Percentiles rank a stretch among this genome's conserved stretches.
Conservation (phyloP, 2,329 filamentous ascomycete genomes). For the Beauveria varroae region DNA sequence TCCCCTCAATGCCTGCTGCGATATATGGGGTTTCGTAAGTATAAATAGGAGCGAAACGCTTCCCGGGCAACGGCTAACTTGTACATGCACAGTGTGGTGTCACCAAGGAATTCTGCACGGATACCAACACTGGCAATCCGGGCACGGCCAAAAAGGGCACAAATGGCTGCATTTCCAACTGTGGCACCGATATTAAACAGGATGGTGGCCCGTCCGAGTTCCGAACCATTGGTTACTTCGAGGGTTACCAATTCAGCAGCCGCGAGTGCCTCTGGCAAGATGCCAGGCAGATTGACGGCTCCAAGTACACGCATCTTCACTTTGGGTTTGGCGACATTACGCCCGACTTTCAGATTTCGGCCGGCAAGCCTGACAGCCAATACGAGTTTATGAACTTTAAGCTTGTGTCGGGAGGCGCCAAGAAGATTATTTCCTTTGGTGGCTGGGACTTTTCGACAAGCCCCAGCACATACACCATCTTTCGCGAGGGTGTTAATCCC, state of each 20-base stretch:
- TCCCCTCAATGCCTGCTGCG: constrained; percentile 22
- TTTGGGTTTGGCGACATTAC: constrained; percentile 19
- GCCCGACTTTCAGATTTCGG: constrained; percentile 11
- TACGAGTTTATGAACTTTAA: too few relatives aligned
- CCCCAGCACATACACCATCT: constrained; percentile 25
- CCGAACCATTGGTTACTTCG: constrained; percentile 17
- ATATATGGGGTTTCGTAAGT: constrained; percentile 25
- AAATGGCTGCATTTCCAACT: constrained; percentile 12
- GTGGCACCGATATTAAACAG: neutral
- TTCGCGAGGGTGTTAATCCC: constrained; percentile 24
- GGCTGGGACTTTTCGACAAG: constrained; percentile 37
- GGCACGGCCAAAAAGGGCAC: constrained; percentile 9
- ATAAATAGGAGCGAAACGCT: too few relatives aligned
- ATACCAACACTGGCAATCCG: constrained; percentile 8
- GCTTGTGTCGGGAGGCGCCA: constrained; percentile 14
- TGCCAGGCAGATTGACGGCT: constrained; percentile 18
- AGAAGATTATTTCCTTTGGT: constrained; percentile 34
- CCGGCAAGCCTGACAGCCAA: too few relatives aligned
- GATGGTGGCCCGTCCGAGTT: constrained; percentile 4
- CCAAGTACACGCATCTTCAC: constrained; percentile 17
- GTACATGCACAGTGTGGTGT: constrained; percentile 27
- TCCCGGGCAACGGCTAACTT: too few relatives aligned
- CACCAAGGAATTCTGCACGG: constrained; percentile 28
- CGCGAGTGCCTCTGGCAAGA: constrained; percentile 16
- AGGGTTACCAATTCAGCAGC: constrained; percentile 9